Evolutionary conservation across 1,284 basidiomycete genomes (phyloP), one percentile per base, ranked within the genome.

Genomic region (Xanthoconium separans): DNA sequence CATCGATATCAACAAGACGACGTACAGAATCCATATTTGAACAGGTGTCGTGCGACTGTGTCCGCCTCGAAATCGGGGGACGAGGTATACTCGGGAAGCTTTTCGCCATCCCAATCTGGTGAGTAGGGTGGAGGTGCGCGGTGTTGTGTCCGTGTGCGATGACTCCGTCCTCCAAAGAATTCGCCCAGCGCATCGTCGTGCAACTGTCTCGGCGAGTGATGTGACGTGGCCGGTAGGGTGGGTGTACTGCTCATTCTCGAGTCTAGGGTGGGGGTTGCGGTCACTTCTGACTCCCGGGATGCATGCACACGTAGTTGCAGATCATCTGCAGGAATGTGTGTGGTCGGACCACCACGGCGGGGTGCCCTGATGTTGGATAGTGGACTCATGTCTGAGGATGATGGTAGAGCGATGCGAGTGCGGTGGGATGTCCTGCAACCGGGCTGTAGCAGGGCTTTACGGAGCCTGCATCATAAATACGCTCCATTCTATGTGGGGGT

Each of bases 21-120:
- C 70, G 53, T 44, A 69, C 66, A 57, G 51, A 69, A 69, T 33
- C 66, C 66, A 31, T 69, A 69, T 44, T 61, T 66, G 49, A 71
- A 69, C 57, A 70, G 12, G 53, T 69, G 66, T 40, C 70, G 61
- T 11, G 70, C 68, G 29, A 71, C 65, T 8, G 68, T 69, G 3
- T 60, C 67, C 44, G 46, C 34, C 51, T 69, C 65, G 18, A 54
- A 31, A 42, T 58, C 42, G 4, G 24, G 24, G 24, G 60, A 44
- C 6, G 56, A 58, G 3, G 56, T 7, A 20, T 68, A 70, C 22
- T 0, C 24, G n/a, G 70, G 65, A 3, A 69, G 66, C 49, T 70
- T 68, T 31, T 71, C 66, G 50, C 65, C 65, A 1, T 70, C 65
- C 60, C 68, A 70, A 6, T 71, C 61, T 3, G 39, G 55, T 6